phyloP scores from a whole-genome alignment of 2,329 filamentous ascomycete species.

The Ramularia endophylla region DNA sequence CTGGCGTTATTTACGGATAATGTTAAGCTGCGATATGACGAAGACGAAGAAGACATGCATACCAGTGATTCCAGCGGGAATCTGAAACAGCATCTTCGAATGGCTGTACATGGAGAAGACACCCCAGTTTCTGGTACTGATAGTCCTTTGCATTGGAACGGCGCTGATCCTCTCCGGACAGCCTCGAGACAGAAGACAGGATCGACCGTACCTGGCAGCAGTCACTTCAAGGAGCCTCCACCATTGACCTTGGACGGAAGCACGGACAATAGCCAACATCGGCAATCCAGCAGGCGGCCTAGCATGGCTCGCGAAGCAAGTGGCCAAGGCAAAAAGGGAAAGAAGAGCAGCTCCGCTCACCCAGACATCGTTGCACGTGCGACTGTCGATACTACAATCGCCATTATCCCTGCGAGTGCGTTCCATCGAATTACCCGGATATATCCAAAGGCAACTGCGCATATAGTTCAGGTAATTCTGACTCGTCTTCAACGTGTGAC shows the following conservation, averaged over 20 bases:
- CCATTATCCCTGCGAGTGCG: conserved; percentile 93
- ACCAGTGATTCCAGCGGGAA: conserved; percentile 17
- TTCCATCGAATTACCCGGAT: conserved; percentile 88
- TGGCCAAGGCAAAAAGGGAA: conserved; percentile 20
- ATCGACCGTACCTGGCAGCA: conserved; percentile 11
- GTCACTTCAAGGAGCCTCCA: conserved; percentile 25
- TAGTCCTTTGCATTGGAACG: conserved; percentile 20
- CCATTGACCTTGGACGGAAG: conserved; percentile 24
- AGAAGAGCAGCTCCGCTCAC: conserved; percentile 68
- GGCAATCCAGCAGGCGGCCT: conserved; percentile 19
- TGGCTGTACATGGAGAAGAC: conserved; percentile 14
- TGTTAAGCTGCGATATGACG: conserved; percentile 66
- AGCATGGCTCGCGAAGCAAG: conserved; percentile 20
- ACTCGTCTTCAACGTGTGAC: conserved; percentile 93
- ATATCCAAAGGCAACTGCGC: conserved; percentile 92
- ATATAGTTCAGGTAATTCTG: conserved; percentile 96
- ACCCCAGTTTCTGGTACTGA: conserved; percentile 23
- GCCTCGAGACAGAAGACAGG: conserved; percentile 22
- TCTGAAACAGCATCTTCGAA: conserved; percentile 20
- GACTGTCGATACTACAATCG: conserved; percentile 94
- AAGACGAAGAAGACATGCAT: conserved; percentile 51
- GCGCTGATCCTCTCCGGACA: conserved; percentile 17
- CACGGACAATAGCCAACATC: conserved; percentile 21
- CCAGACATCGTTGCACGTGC: conserved; percentile 96
- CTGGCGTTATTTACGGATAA: conserved; percentile 96